Evolutionary conservation across 179 eudicot genomes (phyloP).

Genomic region (Gypsophila paniculata): DNA sequence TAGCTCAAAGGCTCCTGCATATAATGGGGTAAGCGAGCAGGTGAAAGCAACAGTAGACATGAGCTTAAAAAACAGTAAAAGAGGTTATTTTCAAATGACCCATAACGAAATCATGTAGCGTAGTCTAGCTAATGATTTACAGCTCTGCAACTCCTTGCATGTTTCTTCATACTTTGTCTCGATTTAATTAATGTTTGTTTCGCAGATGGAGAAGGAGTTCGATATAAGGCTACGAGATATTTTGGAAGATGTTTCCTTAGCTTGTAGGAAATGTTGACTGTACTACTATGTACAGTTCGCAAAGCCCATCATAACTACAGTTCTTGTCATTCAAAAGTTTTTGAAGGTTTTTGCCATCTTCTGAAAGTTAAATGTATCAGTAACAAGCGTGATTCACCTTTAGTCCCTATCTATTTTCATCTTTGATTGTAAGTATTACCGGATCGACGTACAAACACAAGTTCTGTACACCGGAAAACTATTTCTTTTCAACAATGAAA

Average conservation of each 20-base stretch:
- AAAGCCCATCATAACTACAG: neutral
- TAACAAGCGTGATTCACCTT: neutral
- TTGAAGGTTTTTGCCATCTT: neutral
- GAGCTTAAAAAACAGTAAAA: too few species aligned
- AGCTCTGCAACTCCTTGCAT: neutral
- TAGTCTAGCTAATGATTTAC: neutral
- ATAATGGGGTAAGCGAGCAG: too few species aligned
- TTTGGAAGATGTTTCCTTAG: slow-evolving; percentile 7
- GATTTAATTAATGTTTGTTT: neutral
- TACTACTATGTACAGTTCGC: neutral
- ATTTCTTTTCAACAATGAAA: neutral
- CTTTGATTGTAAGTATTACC: neutral
- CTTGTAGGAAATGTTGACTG: neutral
- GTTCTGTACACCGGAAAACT: neutral
- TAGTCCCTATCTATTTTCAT: neutral
- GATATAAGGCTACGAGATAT: neutral
- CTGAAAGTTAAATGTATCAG: neutral
- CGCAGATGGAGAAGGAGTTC: slow-evolving; percentile 6
- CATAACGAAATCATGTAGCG: neutral
- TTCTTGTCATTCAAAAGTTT: neutral
- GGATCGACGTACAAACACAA: neutral
- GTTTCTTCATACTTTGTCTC: neutral
- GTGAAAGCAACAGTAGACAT: too few species aligned
- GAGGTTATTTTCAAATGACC: neutral
- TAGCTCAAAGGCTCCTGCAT: too few species aligned